phyloP scores from a whole-genome alignment of 345 rosid species.

The Clausena lansium region DNA sequence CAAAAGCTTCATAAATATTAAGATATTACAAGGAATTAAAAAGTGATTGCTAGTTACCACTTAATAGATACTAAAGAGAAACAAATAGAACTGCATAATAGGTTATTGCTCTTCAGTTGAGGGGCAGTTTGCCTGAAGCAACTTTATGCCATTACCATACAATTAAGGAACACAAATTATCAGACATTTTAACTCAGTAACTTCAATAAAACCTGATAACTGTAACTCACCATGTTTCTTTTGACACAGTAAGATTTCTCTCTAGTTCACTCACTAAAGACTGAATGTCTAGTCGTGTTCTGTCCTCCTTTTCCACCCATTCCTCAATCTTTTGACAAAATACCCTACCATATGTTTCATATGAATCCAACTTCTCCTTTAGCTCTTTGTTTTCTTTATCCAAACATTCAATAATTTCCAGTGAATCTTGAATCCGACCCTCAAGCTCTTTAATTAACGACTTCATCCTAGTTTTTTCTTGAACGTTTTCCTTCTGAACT shows the following conservation, averaged over 20 bases:
- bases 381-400: slow-evolving; percentile 55
- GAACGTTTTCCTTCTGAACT: slow-evolving; percentile 45
- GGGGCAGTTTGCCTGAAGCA: background rate
- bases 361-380: slow-evolving; percentile 37
- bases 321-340: slow-evolving; percentile 37
- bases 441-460: slow-evolving; percentile 47
- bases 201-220: background rate
- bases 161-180: background rate
- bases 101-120: background rate
- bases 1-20: slow-evolving; percentile 24
- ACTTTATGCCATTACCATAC: background rate
- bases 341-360: slow-evolving; percentile 33
- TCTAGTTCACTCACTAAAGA: slow-evolving; percentile 24
- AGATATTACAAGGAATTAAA: background rate
- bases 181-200: slow-evolving; percentile 10
- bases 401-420: slow-evolving; percentile 31
- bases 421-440: slow-evolving; percentile 40
- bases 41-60: background rate
- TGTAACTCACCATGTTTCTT: slow-evolving; percentile 32
- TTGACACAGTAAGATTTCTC: slow-evolving; percentile 22
- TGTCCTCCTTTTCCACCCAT: slow-evolving; percentile 32
- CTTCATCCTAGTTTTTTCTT: slow-evolving; percentile 47
- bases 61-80: background rate
- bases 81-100: slow-evolving; percentile 4
- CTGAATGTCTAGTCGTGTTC: slow-evolving; percentile 20